Evolutionary conservation across 768 basidiomycete genomes (phyloP), one percentile per base, ranked within the genome.

Genomic region (Lentinula lateritia): DNA sequence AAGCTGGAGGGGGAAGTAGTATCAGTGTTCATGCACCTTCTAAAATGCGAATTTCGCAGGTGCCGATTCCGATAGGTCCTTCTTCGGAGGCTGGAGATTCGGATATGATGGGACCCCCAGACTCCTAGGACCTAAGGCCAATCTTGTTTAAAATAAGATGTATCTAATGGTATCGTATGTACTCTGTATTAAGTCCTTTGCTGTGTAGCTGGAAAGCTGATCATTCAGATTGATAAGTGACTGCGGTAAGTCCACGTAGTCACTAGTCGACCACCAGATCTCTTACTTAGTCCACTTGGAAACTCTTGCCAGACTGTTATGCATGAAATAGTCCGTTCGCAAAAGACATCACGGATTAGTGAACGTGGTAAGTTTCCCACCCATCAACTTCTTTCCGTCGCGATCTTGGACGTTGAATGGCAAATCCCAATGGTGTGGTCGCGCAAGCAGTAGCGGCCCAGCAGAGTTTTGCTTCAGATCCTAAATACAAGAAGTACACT

Each of bases 401-500:
- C 41, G 28, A 39, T 57, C 32, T 13, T 43, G 28, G 57, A 32
- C 35, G 48, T 50, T 62, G 60, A 41, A 61, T 61, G 60, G 60
- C 48, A 39, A 52, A 53, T 54, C 52, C 53, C 28, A 41, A 61
- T 46, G 41, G 46, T 20, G 48, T 42, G 34, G 46, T 41, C 16
- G 35, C 57, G 12, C 45, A 52, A 35, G 38, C 62, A 85, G 84
- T 76, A 61, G 75, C 80, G 10, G 75, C 80, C 36, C 80, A 83
- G 42, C 84, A 84, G 60, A 69, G 77, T 13, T 86, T 86, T 67
- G 82, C 85, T 32, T 83, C 87, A 8, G 95, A 98, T 77, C 90
- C 93, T 13, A 95, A 95, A 72, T 97, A 87, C 78, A 93, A 92
- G 78, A 97, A 97, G 75, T 98, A 94, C 75, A 80, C 88, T 0